Evolutionary conservation across 2,329 filamentous ascomycete species (phyloP).

Genomic region (Paecilomyces fulvus): DNA sequence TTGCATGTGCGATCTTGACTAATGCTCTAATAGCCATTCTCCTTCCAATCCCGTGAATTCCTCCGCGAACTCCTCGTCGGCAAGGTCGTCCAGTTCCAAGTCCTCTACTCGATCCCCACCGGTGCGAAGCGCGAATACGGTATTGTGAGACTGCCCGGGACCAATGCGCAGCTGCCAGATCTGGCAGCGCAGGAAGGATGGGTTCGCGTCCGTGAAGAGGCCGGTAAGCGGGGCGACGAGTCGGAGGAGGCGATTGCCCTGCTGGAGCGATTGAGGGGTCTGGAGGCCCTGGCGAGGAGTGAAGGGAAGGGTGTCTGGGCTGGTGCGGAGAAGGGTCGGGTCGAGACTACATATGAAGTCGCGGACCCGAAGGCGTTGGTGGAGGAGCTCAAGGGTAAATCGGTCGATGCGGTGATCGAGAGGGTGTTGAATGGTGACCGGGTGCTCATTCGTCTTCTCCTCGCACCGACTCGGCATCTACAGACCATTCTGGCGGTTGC

Average conservation of each 20-base stretch:
- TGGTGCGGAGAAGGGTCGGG: slow-evolving; percentile 51
- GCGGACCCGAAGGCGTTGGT: slow-evolving; percentile 67
- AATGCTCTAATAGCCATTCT: slow-evolving; percentile 53
- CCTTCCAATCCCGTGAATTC: slow-evolving; percentile 91
- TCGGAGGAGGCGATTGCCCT: slow-evolving; percentile 62
- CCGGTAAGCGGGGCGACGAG: slow-evolving; percentile 75
- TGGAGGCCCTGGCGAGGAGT: slow-evolving; percentile 69
- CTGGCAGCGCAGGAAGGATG: slow-evolving; percentile 79
- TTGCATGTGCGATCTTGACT: neutral
- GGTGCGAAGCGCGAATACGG: slow-evolving; percentile 79
- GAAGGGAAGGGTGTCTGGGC: slow-evolving; percentile 78
- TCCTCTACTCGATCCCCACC: slow-evolving; percentile 80
- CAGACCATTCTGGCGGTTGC: slow-evolving; percentile 85
- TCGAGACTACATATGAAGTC: slow-evolving; percentile 75
- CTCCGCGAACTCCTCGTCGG: slow-evolving; percentile 76
- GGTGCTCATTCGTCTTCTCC: slow-evolving; percentile 70
- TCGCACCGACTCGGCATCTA: slow-evolving; percentile 74
- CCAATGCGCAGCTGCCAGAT: slow-evolving; percentile 71
- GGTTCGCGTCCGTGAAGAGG: slow-evolving; percentile 89
- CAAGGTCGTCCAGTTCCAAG: slow-evolving; percentile 74
- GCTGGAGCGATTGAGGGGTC: slow-evolving; percentile 66
- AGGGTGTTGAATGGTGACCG: slow-evolving; percentile 86
- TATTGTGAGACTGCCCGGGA: slow-evolving; percentile 57
- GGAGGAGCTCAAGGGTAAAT: slow-evolving; percentile 75
- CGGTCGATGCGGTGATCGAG: slow-evolving; percentile 79